These are phyloP conservation scores for Tagetes patula DNA, from an alignment of 129 eudicot genomes.

Conservation along the genomic window DNA sequence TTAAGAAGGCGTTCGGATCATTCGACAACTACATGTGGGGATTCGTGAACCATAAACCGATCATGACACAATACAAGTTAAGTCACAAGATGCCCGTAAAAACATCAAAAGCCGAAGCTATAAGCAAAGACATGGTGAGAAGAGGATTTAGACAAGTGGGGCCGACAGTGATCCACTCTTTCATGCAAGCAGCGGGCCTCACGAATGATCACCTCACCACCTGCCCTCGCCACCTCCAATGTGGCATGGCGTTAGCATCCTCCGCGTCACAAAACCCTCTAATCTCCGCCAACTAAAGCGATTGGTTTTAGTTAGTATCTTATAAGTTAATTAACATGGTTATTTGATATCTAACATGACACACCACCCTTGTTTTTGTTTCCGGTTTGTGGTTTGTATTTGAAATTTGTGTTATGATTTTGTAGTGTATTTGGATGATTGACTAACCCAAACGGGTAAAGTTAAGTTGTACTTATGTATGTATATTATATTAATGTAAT, in stretches of 20 bases:
- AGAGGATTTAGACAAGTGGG: constrained; percentile 89
- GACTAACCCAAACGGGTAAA: constrained; percentile 6
- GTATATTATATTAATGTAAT: neutral
- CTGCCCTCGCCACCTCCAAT: constrained; percentile 66
- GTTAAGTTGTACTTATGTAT: constrained; percentile 6
- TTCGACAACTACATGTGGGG: constrained; percentile 88
- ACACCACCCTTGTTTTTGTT: constrained; percentile 32
- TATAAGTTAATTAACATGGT: constrained; percentile 14
- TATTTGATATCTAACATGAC: constrained; percentile 47
- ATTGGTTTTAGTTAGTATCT: constrained; percentile 24
- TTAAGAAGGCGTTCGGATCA: constrained; percentile 62
- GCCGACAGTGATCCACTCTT: constrained; percentile 81
- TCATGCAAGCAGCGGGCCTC: constrained; percentile 92
- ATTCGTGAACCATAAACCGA: constrained; percentile 76
- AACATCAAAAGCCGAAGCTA: constrained; percentile 85
- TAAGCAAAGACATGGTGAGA: constrained; percentile 89
- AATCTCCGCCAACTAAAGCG: constrained; percentile 9
- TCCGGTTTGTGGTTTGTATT: constrained; percentile 37
- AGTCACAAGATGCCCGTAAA: constrained; percentile 80
- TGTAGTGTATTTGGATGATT: constrained; percentile 1
- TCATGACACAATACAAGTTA: constrained; percentile 55
- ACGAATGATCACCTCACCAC: constrained; percentile 78
- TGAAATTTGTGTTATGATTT: constrained; percentile 11
- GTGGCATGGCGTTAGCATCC: constrained; percentile 37
- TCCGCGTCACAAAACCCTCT: constrained; percentile 4